phyloP scores from a whole-genome alignment of 306 rosid species.

The Vigna angularis region DNA sequence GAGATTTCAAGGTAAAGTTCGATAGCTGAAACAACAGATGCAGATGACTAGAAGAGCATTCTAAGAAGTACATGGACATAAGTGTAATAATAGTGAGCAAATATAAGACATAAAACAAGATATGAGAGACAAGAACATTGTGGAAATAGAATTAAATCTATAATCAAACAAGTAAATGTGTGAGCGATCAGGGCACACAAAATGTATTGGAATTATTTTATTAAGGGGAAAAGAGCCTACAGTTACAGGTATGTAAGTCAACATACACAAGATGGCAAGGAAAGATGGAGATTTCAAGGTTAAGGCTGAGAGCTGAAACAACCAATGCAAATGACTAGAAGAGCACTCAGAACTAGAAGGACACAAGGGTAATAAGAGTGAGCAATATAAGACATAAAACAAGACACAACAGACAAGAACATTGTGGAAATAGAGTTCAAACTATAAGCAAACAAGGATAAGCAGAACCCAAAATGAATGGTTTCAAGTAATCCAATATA shows the following conservation, averaged over 20 bases:
- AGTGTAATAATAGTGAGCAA: neutral
- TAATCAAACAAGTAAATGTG: neutral
- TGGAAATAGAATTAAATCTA: neutral
- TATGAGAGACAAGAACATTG: neutral
- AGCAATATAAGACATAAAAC: slow-evolving; percentile 5
- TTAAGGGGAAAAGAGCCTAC: slow-evolving; percentile 8
- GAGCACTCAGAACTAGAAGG: neutral
- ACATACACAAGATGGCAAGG: neutral
- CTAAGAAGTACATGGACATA: too few species aligned
- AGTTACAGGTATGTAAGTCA: slow-evolving; percentile 3
- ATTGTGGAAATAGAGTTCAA: neutral
- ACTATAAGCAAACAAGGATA: slow-evolving; percentile 19
- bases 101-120: slow-evolving; percentile 9
- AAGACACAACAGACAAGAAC: slow-evolving; percentile 1
- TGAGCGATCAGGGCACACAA: neutral
- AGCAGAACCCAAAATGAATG: slow-evolving; percentile 6
- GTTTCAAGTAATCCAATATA: slow-evolving; percentile 14
- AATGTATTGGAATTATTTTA: slow-evolving; percentile 9
- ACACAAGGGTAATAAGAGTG: neutral
- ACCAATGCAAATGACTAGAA: neutral
- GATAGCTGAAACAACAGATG: neutral
- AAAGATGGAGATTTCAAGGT: neutral
- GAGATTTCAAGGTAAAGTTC: neutral
- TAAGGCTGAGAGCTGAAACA: neutral
- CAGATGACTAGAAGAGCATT: neutral